Base-by-base conservation (phyloP, 176 grass and related monocot species). In the Eleusine coracana region DNA sequence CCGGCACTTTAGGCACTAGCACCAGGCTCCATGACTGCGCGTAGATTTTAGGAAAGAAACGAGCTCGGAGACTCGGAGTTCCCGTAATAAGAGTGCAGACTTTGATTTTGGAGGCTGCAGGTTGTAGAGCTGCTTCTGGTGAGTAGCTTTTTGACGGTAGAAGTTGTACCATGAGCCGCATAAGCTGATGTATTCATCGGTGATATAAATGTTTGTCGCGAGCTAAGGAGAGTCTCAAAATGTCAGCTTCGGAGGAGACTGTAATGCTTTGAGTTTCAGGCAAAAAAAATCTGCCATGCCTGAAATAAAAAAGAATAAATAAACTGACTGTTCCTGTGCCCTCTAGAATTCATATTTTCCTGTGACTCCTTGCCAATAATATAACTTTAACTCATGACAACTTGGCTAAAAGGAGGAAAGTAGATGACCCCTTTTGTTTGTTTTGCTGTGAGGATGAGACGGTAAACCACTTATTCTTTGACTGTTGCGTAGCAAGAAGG, bases 1-100 rank as follows among this genome's bases (percentile, higher is more conserved):
- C 31, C 87, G 94, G 62, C 94, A 97, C 80, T 97, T 97, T 62
- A 88, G 84, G 85, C 94, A 97, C 42, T 77, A 77, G 56, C 39
- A 8, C 39, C 39, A 34, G 31, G 31, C 31, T 54, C 16, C 21
- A 77, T 62, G 56, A 6, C 75, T 76, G 34, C 36, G 60, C 54
- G 10, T 40, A 52, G 59, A 76, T 5, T 5, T 25, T 60, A 76
- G 73, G 21, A 6, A 36, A 37, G 5, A 58, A 59, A 75, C n/a
- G 31, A 60, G 36, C 5, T 76, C 54, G 34, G 54, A 40, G 23
- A 42, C 25, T 25, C 25, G 25, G 25, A 25, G 25, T 25, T 60
- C 6, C n/a, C 12, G 3, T 5, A 76, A 76, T 60, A 60, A 60
- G 73, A 23, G 20, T 39, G 5, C 36, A 16, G 38, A 34, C 71